Base-by-base conservation (phyloP, 2,329 filamentous ascomycete genomes). In the Aspergillus texensis region DNA sequence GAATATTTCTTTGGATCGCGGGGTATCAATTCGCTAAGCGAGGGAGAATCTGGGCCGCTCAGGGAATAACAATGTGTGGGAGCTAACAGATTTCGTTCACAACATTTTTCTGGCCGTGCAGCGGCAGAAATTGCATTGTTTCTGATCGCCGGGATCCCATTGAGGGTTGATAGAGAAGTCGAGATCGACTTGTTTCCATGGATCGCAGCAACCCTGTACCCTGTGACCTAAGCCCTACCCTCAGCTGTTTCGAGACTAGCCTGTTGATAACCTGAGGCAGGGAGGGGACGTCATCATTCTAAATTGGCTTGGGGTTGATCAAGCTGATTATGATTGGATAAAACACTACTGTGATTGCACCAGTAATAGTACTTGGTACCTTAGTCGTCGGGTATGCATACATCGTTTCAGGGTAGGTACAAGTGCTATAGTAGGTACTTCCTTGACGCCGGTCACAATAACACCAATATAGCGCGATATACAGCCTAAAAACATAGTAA, bases 201-300 rank as follows among this genome's bases (percentile, higher is more conserved):
- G 48, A 52, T 32, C 48, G 14, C 39, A 30, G 36, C 36, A 43
- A 56, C 69, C 68, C 65, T 65, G 57, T 66, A 61, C 71, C 71
- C 71, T 71, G 63, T 59, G 60, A 63, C 70, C 70, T 73, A 71
- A 68, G 68, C 71, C 70, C 71, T 73, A 64, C 1, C 3, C 3
- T 10, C 30, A 14, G 3, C 39, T n/a, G 26, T 21, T 52, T 52
- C 9, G 28, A n/a, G 48, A 52, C 28, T 46, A 30, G 30, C 26
- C 9, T 3, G 56, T 19, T 0, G 1, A 30, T 48, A 57, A 3
- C 61, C 64, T 58, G 34, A 63, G 55, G 60, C 63, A 58, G 2
- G 3, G 1, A 4, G 16, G 41, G 43, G 50, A 45, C 45, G 45
- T 48, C 52, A 39, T 36, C 16, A 19, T 16, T 36, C 6, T 16